phyloP scores from a whole-genome alignment of 2,329 filamentous ascomycete species.

The Pseudogymnoascus sp. region DNA sequence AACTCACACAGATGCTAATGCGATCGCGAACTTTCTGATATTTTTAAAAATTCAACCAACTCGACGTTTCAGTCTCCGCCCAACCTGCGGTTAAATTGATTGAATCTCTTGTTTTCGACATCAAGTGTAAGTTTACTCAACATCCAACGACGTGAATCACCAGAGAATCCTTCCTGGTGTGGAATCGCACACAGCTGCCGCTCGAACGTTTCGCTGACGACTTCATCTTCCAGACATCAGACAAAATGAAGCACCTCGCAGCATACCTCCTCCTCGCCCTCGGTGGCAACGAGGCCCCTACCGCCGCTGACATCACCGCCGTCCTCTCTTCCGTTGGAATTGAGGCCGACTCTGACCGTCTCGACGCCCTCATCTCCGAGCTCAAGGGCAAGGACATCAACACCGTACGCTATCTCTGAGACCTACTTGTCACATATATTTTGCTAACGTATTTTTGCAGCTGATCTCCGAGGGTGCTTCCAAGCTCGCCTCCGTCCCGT shows the following conservation, averaged over 20 bases:
- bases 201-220: neutral
- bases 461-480: slow-evolving; percentile 80
- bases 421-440: slow-evolving; percentile 19
- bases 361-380: slow-evolving; percentile 81
- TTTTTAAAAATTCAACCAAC: slow-evolving; percentile 36
- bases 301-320: slow-evolving; percentile 73
- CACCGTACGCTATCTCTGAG: slow-evolving; percentile 52
- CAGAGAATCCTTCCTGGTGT: neutral
- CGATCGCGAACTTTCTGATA: slow-evolving; percentile 8
- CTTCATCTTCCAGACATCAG: slow-evolving; percentile 27
- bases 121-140: slow-evolving; percentile 21
- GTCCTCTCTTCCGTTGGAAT: slow-evolving; percentile 93
- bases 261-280: slow-evolving; percentile 96
- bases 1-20: neutral
- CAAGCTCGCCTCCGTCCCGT: slow-evolving; percentile 97
- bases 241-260: slow-evolving; percentile 99
- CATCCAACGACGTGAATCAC: neutral
- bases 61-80: slow-evolving; percentile 99
- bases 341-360: slow-evolving; percentile 82
- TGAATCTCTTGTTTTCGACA: slow-evolving; percentile 74
- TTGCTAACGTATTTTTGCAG: slow-evolving; percentile 41
- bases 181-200: neutral
- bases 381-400: slow-evolving; percentile 88
- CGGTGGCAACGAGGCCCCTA: slow-evolving; percentile 84
- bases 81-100: slow-evolving; percentile 98